Percentiles rank a stretch among this genome's conserved stretches.
phyloP scores from a whole-genome alignment of 306 rosid species.

The Lotus japonicus region DNA sequence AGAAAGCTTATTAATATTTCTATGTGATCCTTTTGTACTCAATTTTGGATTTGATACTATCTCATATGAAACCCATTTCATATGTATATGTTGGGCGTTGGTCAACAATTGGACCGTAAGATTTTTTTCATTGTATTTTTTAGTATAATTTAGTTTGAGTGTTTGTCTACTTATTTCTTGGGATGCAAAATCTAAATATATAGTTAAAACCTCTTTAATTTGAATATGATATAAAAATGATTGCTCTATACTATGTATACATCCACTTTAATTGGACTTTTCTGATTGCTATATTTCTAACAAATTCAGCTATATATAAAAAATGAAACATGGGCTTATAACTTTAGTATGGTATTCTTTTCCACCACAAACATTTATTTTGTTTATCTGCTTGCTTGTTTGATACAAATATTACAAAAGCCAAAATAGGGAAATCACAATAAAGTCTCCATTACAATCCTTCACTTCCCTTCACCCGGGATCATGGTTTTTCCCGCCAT shows the following conservation, averaged over 20 bases:
- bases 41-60: too few species aligned
- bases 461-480: too few species aligned
- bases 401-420: too few species aligned
- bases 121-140: conserved; percentile 18
- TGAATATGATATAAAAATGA: neutral
- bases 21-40: too few species aligned
- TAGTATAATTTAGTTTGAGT: conserved; percentile 9
- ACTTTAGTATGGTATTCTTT: neutral
- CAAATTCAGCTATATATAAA: neutral
- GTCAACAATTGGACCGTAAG: conserved; percentile 99
- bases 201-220: neutral
- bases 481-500: too few species aligned
- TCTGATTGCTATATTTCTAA: neutral
- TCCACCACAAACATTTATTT: neutral
- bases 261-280: conserved; percentile 11
- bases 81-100: too few species aligned
- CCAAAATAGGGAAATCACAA: too few species aligned
- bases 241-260: neutral
- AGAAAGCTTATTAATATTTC: too few species aligned
- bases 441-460: too few species aligned
- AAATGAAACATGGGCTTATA: neutral
- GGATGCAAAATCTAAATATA: neutral
- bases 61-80: too few species aligned
- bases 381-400: neutral
- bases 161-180: conserved; percentile 16